These are phyloP conservation scores for Trichoderma harzianum DNA, from an alignment of 2,329 filamentous ascomycete species.

Conservation along the genomic window DNA sequence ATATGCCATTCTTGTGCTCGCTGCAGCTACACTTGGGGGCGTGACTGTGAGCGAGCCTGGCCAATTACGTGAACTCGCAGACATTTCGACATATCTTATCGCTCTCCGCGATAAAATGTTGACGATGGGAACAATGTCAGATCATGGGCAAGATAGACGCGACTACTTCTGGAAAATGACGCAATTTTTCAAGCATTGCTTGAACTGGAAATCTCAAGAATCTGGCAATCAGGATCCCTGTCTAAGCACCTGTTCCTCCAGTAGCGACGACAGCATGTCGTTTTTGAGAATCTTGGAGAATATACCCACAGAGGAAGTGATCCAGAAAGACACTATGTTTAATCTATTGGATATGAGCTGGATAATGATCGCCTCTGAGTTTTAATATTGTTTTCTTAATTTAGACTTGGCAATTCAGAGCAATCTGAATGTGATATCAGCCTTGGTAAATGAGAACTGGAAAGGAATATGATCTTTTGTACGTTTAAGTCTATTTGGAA, in stretches of 20 bases:
- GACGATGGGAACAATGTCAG: background rate
- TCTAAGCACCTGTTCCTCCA: background rate
- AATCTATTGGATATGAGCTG: background rate
- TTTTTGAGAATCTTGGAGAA: background rate
- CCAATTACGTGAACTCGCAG: background rate
- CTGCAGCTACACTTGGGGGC: background rate
- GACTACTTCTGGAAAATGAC: conserved; percentile 2
- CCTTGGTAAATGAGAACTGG: background rate
- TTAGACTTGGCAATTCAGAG: background rate
- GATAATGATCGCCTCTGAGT: background rate
- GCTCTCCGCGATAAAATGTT: background rate
- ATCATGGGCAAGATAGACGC: background rate
- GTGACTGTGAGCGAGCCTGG: background rate
- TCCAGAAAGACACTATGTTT: background rate
- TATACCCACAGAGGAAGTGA: background rate
- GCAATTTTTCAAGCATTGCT: background rate
- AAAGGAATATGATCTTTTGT: background rate
- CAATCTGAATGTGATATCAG: background rate
- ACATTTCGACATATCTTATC: background rate
- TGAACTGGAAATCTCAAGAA: background rate
- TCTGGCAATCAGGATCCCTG: background rate
- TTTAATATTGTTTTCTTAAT: background rate
- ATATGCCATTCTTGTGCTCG: background rate
- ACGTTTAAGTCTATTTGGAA: background rate
- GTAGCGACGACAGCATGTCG: background rate